A percentile compares a stretch with the other conserved stretches of the same genome.
Conservation (phyloP, 257 asterid species). For the Penstemon barbatus region DNA sequence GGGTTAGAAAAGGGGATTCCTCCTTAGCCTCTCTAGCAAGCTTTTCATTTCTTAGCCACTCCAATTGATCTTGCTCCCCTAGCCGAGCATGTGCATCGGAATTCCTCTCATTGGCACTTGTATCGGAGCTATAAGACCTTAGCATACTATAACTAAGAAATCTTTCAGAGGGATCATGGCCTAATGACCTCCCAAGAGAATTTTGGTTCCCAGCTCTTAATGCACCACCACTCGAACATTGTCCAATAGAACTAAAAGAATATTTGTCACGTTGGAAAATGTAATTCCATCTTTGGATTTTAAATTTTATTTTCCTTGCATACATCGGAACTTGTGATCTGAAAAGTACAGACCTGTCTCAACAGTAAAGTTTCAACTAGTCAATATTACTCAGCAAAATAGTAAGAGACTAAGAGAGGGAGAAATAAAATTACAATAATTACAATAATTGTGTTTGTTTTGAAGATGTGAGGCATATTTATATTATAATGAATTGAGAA, state of each 20-base stretch:
- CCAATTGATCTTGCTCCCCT: slow-evolving; percentile 90
- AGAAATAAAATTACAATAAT: too few species aligned
- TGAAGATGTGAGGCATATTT: too few species aligned
- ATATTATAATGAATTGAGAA: too few species aligned
- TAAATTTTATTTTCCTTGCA: slow-evolving; percentile 59
- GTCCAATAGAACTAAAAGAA: slow-evolving; percentile 40
- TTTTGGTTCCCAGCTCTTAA: slow-evolving; percentile 31
- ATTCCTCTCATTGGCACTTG: slow-evolving; percentile 31
- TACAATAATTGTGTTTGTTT: too few species aligned
- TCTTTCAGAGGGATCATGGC: slow-evolving; percentile 37
- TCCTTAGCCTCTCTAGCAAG: slow-evolving; percentile 75
- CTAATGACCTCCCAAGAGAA: slow-evolving; percentile 37
- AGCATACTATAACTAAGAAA: slow-evolving; percentile 34
- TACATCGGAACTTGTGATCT: slow-evolving; percentile 57
- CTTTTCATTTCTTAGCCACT: slow-evolving; percentile 85
- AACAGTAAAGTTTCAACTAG: slow-evolving; percentile 30
- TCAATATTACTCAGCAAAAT: slow-evolving; percentile 11
- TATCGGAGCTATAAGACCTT: slow-evolving; percentile 74
- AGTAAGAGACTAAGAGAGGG: too few species aligned
- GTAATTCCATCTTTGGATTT: slow-evolving; percentile 52
- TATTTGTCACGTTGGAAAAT: slow-evolving; percentile 47
- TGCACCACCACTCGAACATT: slow-evolving; percentile 33
- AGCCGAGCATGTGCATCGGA: slow-evolving; percentile 82
- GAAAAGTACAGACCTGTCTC: slow-evolving; percentile 38
- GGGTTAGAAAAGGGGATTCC: slow-evolving; percentile 81